Evolutionary conservation across 192 early-diverging fungal genomes (phyloP).

Genomic region (Polychytrium aggregatum): DNA sequence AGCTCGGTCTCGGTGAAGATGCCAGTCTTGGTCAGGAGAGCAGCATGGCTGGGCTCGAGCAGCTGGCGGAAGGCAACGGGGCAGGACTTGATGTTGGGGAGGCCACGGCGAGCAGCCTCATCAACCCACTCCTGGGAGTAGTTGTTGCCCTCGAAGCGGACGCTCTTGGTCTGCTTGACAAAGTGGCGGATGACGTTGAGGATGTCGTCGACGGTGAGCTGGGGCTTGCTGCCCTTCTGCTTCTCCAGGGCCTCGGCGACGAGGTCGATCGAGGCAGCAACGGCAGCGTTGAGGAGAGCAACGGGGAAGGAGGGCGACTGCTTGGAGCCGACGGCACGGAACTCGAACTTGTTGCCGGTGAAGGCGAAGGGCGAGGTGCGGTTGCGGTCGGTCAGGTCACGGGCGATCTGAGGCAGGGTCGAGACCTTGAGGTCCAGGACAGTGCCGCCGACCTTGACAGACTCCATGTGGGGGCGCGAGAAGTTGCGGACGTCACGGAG

Average conservation of each 20-base stretch:
- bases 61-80: conserved; percentile 85
- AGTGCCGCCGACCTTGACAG: conserved; percentile 89
- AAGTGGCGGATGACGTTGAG: conserved; percentile 76
- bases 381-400: conserved; percentile 99
- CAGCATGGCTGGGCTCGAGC: conserved; percentile 50
- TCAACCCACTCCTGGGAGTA: conserved; percentile 90
- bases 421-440: conserved; percentile 91
- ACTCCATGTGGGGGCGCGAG: conserved; percentile 79
- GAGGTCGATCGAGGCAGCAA: conserved; percentile 67
- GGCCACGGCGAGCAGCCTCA: conserved; percentile 87
- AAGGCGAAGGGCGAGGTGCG: conserved; percentile 98
- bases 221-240: conserved; percentile 72
- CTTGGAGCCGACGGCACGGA: conserved; percentile 97
- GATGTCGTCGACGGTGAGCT: conserved; percentile 77
- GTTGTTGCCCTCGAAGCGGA: conserved; percentile 97
- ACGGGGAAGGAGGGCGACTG: conserved; percentile 96
- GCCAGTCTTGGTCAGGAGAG: conserved; percentile 67
- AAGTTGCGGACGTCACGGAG: conserved; percentile 75
- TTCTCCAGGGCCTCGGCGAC: conserved; percentile 63
- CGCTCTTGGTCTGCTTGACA: conserved; percentile 64
- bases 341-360: conserved; percentile 99
- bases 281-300: conserved; percentile 84
- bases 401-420: conserved; percentile 77
- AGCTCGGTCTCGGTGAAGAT: conserved; percentile 85
- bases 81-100: conserved; percentile 89